phyloP scores from a whole-genome alignment of 805 yeast species.

The Geotrichum ghanense region DNA sequence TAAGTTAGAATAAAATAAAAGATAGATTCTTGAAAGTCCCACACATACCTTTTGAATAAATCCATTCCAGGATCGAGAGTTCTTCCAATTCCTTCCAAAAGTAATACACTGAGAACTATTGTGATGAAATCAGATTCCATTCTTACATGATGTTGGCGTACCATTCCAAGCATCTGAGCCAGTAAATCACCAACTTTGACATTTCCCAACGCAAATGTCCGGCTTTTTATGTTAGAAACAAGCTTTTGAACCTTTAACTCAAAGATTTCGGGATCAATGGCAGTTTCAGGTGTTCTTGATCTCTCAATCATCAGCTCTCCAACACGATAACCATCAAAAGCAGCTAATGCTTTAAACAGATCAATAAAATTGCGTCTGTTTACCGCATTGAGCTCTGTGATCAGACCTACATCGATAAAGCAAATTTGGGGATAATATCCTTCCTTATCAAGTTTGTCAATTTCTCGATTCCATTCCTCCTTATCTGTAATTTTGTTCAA shows the following conservation, averaged over 20 bases:
- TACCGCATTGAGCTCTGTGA: constrained; percentile 70
- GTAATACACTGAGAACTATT: constrained; percentile 83
- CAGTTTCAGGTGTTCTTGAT: constrained; percentile 90
- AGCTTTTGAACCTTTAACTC: constrained; percentile 78
- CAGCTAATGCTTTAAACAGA: constrained; percentile 75
- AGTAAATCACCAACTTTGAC: constrained; percentile 85
- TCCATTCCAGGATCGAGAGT: constrained; percentile 89
- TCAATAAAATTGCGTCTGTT: constrained; percentile 84
- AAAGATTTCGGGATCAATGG: constrained; percentile 70
- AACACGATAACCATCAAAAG: constrained; percentile 87
- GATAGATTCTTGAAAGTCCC: constrained; percentile 35
- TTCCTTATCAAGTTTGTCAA: constrained; percentile 36
- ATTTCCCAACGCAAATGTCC: constrained; percentile 88
- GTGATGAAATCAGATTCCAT: constrained; percentile 97
- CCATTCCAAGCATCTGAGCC: constrained; percentile 83
- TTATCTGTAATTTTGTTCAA: constrained; percentile 18
- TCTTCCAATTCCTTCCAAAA: constrained; percentile 91
- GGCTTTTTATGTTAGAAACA: constrained; percentile 66
- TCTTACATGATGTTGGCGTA: constrained; percentile 84
- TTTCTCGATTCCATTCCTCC: constrained; percentile 35
- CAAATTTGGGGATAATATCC: constrained; percentile 80
- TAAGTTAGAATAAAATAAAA: constrained; percentile 31
- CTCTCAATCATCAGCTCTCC: constrained; percentile 95
- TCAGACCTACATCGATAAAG: constrained; percentile 86
- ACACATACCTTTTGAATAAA: constrained; percentile 63